Evolutionary conservation across 306 rosid genomes (phyloP), one percentile per base, ranked within the genome.

Genomic region (Canavalia ensiformis): DNA sequence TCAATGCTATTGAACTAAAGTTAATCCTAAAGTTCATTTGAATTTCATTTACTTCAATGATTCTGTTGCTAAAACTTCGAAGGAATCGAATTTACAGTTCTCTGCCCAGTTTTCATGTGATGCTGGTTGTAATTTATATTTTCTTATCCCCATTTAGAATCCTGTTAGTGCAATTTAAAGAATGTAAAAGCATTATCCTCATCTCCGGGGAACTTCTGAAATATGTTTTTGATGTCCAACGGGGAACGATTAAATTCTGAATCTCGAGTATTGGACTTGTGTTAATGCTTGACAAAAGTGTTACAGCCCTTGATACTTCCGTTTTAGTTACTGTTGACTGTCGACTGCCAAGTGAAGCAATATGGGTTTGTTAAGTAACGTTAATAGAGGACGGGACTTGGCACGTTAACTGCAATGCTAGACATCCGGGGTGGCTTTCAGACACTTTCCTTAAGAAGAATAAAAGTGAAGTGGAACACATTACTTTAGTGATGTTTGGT

Each of bases 141-240:
- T 35, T 34, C 1, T 9, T 34, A 18, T 13, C 52, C 2, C 8
- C 3, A 8, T 35, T 18, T 71, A 60, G 29, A 69, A 34, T 71
- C 52, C 25, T 60, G 11, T 44, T 30, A 28, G 31, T 68, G 82
- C 75, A 66, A 77, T 39, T 63, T 49, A 35, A 47, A 63, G 12
- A 41, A 55, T 52, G 66, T 41, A 8, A 11, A n/a, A 1, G 33
- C 18, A 5, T 63, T 6, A 12, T 63, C 47, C 47, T 12, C 10
- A 39, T 65, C 5, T 29, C 28, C 28, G 3, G 6, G 55, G 72
- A 42, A 66, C 35, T 66, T 25, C 35, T 18, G 52, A 42, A 63
- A 34, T 58, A 30, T 58, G 62, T 18, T 55, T 29, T 62, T 34
- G 37, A 35, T 63, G 29, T 60, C 8, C 25, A 34, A 35, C 35